A percentile compares a stretch with the other conserved stretches of the same genome.
phyloP scores from a whole-genome alignment of 805 yeast species.

The Ogataea minuta region DNA sequence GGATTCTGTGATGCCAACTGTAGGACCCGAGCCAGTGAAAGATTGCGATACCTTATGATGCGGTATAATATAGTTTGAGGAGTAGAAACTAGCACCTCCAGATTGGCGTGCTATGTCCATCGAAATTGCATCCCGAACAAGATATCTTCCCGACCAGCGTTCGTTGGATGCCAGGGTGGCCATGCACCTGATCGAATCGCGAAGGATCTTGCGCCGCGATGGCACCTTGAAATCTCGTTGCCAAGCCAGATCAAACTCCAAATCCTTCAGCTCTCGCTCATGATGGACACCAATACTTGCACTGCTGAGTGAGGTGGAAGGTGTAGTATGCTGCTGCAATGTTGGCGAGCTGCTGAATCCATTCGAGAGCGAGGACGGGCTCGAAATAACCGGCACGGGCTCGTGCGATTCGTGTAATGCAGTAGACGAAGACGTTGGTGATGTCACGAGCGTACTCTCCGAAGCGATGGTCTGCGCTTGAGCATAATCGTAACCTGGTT shows the following conservation, averaged over 20 bases:
- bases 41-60: slow-evolving; percentile 11
- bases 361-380: slow-evolving; percentile 11
- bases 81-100: slow-evolving; percentile 6
- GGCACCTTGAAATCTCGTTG: slow-evolving; percentile 16
- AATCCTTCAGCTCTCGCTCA: not conserved
- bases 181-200: slow-evolving; percentile 37
- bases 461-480: not conserved
- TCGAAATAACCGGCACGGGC: slow-evolving; percentile 9
- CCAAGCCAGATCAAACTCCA: slow-evolving; percentile 10
- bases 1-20: not conserved
- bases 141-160: slow-evolving; percentile 33
- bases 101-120: slow-evolving; percentile 7
- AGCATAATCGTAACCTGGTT: slow-evolving; percentile 22
- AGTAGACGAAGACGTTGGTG: too few species aligned
- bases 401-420: slow-evolving; percentile 23
- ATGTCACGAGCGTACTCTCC: too few species aligned
- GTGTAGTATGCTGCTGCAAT: slow-evolving; percentile 8
- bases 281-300: slow-evolving; percentile 1
- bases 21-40: slow-evolving; percentile 1
- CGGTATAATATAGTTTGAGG: slow-evolving; percentile 9
- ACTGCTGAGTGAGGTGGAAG: slow-evolving; percentile 13
- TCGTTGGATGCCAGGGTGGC: slow-evolving; percentile 32
- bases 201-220: slow-evolving; percentile 26
- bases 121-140: slow-evolving; percentile 27
- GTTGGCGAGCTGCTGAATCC: slow-evolving; percentile 9